Conservation (phyloP, 1,284 basidiomycete species). For the Cutaneotrichosporon cutaneum region DNA sequence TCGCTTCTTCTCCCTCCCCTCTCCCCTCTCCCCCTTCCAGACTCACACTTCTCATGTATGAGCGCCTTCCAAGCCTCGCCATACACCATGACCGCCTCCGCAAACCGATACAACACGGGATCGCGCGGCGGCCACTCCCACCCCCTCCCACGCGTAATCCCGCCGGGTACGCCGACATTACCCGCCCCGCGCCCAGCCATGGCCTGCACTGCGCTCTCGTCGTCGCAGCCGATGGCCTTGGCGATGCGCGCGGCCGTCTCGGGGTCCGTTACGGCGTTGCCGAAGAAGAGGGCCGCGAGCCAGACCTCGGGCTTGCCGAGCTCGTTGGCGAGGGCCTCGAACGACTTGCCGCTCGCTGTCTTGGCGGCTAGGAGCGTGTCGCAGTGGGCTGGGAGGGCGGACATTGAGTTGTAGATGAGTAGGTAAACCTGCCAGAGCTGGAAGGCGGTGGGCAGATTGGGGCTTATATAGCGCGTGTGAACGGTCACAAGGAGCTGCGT, state of each 20-base stretch:
- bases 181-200: slow-evolving; percentile 29
- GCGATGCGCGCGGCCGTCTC: slow-evolving; percentile 68
- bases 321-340: slow-evolving; percentile 67
- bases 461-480: background rate
- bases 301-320: slow-evolving; percentile 80
- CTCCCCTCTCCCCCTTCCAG: slow-evolving; percentile 40
- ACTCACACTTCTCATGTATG: slow-evolving; percentile 71
- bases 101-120: slow-evolving; percentile 79
- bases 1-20: too few relatives aligned
- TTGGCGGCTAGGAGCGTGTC: slow-evolving; percentile 32
- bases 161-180: slow-evolving; percentile 35
- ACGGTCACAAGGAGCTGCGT: too few relatives aligned
- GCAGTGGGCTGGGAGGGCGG: slow-evolving; percentile 32
- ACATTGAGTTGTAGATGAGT: slow-evolving; percentile 15
- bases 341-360: slow-evolving; percentile 61
- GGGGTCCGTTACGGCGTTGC: slow-evolving; percentile 69
- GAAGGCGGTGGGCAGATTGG: background rate
- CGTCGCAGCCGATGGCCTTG: slow-evolving; percentile 65
- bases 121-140: slow-evolving; percentile 57
- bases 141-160: slow-evolving; percentile 38
- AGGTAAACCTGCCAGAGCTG: background rate
- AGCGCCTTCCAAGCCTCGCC: slow-evolving; percentile 64
- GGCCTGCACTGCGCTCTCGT: slow-evolving; percentile 37
- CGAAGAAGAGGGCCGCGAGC: slow-evolving; percentile 84
- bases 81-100: slow-evolving; percentile 80